Evolutionary conservation across 495 filamentous ascomycete genomes (phyloP), one percentile per base, ranked within the genome.

Genomic region (Hypoxylon fuscum): DNA sequence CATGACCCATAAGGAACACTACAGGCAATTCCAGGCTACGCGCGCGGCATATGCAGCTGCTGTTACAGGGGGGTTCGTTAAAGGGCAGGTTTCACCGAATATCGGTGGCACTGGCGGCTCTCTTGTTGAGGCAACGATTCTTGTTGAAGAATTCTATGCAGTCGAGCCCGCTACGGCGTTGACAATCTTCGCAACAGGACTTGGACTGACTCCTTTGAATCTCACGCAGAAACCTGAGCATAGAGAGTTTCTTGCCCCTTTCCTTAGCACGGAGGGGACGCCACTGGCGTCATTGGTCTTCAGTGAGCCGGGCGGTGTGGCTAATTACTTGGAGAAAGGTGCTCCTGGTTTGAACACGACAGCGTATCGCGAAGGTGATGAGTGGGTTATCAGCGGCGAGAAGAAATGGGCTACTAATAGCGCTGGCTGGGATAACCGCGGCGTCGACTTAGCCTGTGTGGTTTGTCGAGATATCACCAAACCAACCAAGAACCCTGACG

Each of bases 381-480:
- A 83, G 35, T 84, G 79, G 79, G 68, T 85, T 15, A 70, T 85
- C 22, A 80, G 80, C 64, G 83, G 83, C n/a, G 80, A 83, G 45
- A 85, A 84, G 76, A 77, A 80, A 52, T 85, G 82, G 80, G 81
- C 82, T 27, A 82, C 81, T n/a, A 85, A 84, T 56, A 74, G 71
- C 50, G 76, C 74, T 2, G 82, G 81, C 18, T 85, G 81, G 81
- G 81, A 84, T 50, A 72, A 74, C 48, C 64, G 71, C 51, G 82
- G 83, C 7, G 77, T 79, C n/a, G 80, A 81, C 18, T 68, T 86
- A 4, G 75, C 77, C 42, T 84, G 81, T 55, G 77, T 84, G 6
- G 80, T 83, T 10, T 85, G 81, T 62, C 77, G 81, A 12, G 73
- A 76, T 45, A 59, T 70, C 5, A 72, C 74, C 5, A 51, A 71